These are phyloP conservation scores for Lyophyllum semitale DNA, from an alignment of 768 basidiomycete species.

Conservation along the genomic window DNA sequence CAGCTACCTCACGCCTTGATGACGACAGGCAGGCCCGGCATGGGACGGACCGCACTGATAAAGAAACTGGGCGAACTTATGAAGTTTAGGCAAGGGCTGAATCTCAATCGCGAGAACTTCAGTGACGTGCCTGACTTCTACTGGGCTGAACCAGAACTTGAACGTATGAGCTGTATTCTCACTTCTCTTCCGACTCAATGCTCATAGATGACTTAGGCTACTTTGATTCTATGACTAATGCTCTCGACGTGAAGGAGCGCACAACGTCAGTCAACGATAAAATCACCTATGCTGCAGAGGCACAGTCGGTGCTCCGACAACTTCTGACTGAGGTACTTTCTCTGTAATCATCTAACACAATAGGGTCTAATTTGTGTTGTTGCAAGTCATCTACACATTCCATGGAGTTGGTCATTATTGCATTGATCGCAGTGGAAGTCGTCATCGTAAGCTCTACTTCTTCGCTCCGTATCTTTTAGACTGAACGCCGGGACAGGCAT, in stretches of 20 bases:
- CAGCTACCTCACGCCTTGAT: constrained; percentile 75
- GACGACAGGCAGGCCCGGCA: constrained; percentile 80
- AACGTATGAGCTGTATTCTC: constrained; percentile 49
- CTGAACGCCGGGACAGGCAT: constrained; percentile 43
- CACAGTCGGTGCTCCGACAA: constrained; percentile 88
- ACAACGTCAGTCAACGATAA: constrained; percentile 88
- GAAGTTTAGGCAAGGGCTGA: constrained; percentile 89
- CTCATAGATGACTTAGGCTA: constrained; percentile 47
- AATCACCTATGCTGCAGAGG: constrained; percentile 87
- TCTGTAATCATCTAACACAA: neutral
- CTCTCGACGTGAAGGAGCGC: constrained; percentile 84
- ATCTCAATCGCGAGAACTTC: constrained; percentile 87
- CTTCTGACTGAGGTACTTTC: constrained; percentile 76
- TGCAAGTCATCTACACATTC: constrained; percentile 81
- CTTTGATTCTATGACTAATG: constrained; percentile 82
- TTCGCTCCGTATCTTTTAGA: neutral
- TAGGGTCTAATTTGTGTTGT: constrained; percentile 7
- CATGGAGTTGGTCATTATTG: constrained; percentile 95
- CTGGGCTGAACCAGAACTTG: constrained; percentile 91
- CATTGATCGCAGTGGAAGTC: constrained; percentile 94
- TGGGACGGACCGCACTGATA: constrained; percentile 80
- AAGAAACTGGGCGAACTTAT: constrained; percentile 91
- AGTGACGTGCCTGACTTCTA: constrained; percentile 90
- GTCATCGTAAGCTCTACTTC: constrained; percentile 58
- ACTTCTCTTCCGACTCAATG: neutral